Base-by-base conservation (phyloP, 768 basidiomycete genomes). In the Boletus tylopilopsis region DNA sequence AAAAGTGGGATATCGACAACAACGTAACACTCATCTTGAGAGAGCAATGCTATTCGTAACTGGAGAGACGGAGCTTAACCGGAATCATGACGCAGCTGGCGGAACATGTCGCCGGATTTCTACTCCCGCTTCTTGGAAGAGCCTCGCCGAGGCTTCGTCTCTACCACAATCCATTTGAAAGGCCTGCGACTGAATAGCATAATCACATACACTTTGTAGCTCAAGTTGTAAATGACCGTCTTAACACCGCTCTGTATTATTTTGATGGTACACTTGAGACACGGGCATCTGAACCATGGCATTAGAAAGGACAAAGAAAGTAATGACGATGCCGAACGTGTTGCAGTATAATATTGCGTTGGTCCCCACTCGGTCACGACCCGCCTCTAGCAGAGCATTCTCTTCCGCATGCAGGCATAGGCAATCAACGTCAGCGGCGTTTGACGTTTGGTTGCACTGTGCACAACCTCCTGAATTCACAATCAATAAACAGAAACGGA, bases 371-470 rank as follows among this genome's bases (percentile, higher is more conserved):
- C 96, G 75, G 51, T 97, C 96, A 49, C 91, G 71, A 16, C 96
- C 95, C 2, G 93, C 93, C 71, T 98, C 95, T 2, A 98, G 70
- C 13, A 98, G 73, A 0, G 95, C 96, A 62, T 98, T 99, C 71
- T 99, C 96, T 69, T 99, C 96, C 0, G 96, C 96, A 65, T 99
- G 96, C 10, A 99, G 72, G 62, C 96, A 99, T 3, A 98, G 74
- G 61, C 96, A 99, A 63, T 91, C 91, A 42, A 82, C 76, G 33
- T 79, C 75, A 23, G 69, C 68, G 4, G 73, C 68, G 40, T 67
- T 61, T 10, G 71, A 69, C 3, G 71, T 73, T 18, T 77, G 80
- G 60, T 87, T 87, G 69, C 96, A 99, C 24, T 82, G 76, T 4
- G 72, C 56, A 66, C 96, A 99, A 16, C 96, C 95, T 7, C 95